Evolutionary conservation across 2,329 filamentous ascomycete species (phyloP), one percentile per base, ranked within the genome.

Genomic region (Curvularia hawaiiensis): DNA sequence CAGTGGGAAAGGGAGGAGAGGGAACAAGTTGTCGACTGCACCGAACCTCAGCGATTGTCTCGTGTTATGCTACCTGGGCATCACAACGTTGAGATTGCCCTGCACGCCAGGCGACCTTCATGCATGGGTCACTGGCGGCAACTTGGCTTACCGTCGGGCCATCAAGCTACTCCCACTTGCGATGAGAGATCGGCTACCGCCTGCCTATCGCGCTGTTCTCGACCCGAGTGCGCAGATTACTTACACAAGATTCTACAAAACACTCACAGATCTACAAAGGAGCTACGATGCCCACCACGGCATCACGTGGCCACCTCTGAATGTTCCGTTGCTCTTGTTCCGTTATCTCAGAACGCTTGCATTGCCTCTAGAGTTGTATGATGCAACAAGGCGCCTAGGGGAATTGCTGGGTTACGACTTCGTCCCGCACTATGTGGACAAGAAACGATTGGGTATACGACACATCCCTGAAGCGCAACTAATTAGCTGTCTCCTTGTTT

Each of bases 31-130:
- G 79, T 73, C 71, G 69, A 85, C 65, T 9, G 68, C 71, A 2
- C 92, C 93, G 1, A 86, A 80, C 50, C 78, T 96, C 35, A 78
- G 90, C 41, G 93, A 97, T 64, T 89, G 89, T 0, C 76, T 98
- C 51, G 88, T 83, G 1, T 74, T 97, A 11, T 92, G 90, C 70
- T 97, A 97, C 77, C 76, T 97, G 33, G 93, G 87, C 1, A 87
- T 87, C 38, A 69, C 95, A 45, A 79, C 97, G 26, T 80, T 97
- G 65, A 86, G 89, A 54, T 80, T 95, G 54, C 92, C 93, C 0
- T 82, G 91, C n/a, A 86, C 88, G 22, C 79, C 94, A 8, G 88
- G 87, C 11, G 90, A 96, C 62, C 76, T 98, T 12, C 83, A 83
- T 61, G 71, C 72, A 44, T 96, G 90, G 87, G 85, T 85, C 16